A percentile compares a stretch with the other conserved stretches of the same genome.
Evolutionary conservation across 495 filamentous ascomycete genomes (phyloP).

Genomic region (Talaromyces trachyspermus): DNA sequence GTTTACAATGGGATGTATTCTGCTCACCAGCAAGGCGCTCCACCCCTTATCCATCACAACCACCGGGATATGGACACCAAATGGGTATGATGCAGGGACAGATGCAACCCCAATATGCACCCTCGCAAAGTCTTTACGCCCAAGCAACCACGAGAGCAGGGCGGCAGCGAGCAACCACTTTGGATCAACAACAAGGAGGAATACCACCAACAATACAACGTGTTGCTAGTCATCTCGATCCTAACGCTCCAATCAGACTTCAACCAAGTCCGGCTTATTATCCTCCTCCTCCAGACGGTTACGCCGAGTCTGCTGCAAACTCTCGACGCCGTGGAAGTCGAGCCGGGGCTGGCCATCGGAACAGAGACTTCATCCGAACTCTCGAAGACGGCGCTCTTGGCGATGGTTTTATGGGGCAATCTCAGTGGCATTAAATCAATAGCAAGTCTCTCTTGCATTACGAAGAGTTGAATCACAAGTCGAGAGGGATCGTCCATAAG

Average conservation of each 20-base stretch:
- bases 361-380: conserved; percentile 86
- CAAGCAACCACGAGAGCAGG: conserved; percentile 78
- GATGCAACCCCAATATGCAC: conserved; percentile 60
- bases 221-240: conserved; percentile 95
- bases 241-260: conserved; percentile 84
- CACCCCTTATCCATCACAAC: conserved; percentile 81
- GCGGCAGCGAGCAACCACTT: conserved; percentile 87
- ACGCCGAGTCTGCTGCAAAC: conserved; percentile 55
- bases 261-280: conserved; percentile 98
- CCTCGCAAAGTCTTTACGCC: conserved; percentile 69
- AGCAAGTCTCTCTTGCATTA: too few species aligned
- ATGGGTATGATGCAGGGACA: conserved; percentile 66
- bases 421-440: conserved; percentile 63
- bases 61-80: conserved; percentile 61
- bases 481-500: too few species aligned
- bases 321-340: conserved; percentile 73
- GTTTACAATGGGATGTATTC: conserved; percentile 79
- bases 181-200: conserved; percentile 86
- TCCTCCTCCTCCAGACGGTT: conserved; percentile 86
- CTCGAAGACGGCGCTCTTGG: conserved; percentile 90
- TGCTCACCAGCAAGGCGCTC: conserved; percentile 63
- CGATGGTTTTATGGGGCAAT: conserved; percentile 66
- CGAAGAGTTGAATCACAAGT: too few species aligned
- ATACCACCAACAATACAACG: conserved; percentile 90
- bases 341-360: conserved; percentile 52